Conservation (phyloP, 106 monocot genomes). For the Dendrobium huoshanense region DNA sequence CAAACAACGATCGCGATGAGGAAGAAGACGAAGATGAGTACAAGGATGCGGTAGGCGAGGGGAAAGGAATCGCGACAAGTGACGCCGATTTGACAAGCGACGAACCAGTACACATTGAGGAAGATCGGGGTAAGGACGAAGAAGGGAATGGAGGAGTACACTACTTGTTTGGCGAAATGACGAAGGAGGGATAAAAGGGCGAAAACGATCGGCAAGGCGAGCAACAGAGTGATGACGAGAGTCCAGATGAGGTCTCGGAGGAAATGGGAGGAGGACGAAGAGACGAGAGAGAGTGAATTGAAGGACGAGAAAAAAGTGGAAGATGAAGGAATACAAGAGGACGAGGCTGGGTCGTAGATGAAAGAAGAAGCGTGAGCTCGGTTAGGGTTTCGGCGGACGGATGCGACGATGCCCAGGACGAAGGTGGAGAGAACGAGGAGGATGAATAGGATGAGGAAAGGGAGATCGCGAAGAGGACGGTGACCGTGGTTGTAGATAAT, state of each 20-base stretch:
- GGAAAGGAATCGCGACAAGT: conserved; percentile 40
- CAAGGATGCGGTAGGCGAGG: conserved; percentile 59
- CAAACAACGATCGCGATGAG: conserved; percentile 46
- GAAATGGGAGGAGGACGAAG: conserved; percentile 13
- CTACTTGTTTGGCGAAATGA: conserved; percentile 51
- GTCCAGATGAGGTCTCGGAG: conserved; percentile 43
- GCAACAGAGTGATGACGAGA: conserved; percentile 53
- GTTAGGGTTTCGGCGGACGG: conserved; percentile 42
- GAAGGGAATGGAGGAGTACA: conserved; percentile 67
- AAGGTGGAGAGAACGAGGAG: conserved; percentile 50
- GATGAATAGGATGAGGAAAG: conserved; percentile 53
- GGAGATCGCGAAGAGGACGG: conserved; percentile 66
- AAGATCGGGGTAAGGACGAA: conserved; percentile 54
- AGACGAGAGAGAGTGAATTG: conserved; percentile 11
- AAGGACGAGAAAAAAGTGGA: conserved; percentile 9
- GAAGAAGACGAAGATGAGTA: conserved; percentile 60
- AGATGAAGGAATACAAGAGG: conserved; percentile 22
- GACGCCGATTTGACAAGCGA: conserved; percentile 36
- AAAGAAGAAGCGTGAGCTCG: conserved; percentile 25
- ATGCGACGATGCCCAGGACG: conserved; percentile 36
- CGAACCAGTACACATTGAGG: conserved; percentile 86
- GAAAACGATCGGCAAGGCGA: conserved; percentile 35
- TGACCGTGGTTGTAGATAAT: conserved; percentile 56
- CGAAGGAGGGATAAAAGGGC: conserved; percentile 50
- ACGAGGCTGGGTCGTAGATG: conserved; percentile 28